Evolutionary conservation across 208 protist species (phyloP), one percentile per base, ranked within the genome.

Genomic region (Phytomonas sp.): DNA sequence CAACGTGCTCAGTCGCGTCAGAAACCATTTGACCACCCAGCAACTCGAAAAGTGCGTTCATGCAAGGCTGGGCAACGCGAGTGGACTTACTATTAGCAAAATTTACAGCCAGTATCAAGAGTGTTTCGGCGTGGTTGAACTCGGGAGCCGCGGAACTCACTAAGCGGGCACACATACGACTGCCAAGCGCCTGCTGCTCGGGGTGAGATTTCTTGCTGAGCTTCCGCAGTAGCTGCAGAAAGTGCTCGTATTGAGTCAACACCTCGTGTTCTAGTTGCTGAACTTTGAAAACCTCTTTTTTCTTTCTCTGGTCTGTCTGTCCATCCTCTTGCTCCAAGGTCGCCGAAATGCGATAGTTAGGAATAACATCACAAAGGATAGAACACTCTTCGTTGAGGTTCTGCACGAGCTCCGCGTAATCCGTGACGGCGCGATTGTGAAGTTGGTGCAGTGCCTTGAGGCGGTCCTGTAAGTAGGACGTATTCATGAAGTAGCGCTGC

Each of bases 401-500:
- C 68, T 89, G 70, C 32, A 96, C 92, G 4, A 96, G 79, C 69
- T 90, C 80, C 32, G 87, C 87, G 75, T 96, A 96, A 67, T 96
- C 83, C 31, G 62, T 74, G 31, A 93, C 80, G 0, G 85, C 88
- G 61, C 81, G 78, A 56, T 92, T 94, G 75, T 96, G 92, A 36
- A 96, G 79, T 5, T 66, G 40, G 67, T 96, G 82, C 60, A 96
- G 76, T 56, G 79, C 76, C 78, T 92, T 92, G 29, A 96, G 69
- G 51, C 83, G 77, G 69, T 83, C 84, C 77, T 94, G 88, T 46
- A 96, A 74, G 72, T 95, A 96, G 71, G 86, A 91, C 84, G 88
- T 96, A 67, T 96, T 96, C 92, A 96, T 96, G 71, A 96, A 84
- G 68, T 94, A 94, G 59, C 92, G 92, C 77, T 96, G 88, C 92